Percentiles rank a stretch among this genome's conserved stretches.
Conservation (phyloP, 2,329 filamentous ascomycete species). For the Fusarium sp. region DNA sequence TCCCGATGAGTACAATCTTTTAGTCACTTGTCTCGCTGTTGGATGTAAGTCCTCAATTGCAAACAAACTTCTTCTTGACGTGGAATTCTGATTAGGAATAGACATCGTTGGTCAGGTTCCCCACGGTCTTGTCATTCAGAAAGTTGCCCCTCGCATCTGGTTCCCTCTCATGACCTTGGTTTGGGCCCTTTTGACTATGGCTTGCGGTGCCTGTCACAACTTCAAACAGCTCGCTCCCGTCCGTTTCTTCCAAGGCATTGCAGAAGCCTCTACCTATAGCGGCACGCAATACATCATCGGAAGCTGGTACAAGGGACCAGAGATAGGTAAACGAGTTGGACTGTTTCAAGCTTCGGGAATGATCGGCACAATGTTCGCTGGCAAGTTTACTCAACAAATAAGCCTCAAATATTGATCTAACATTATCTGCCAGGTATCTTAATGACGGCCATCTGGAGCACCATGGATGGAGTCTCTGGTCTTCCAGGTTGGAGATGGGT, state of each 20-base stretch:
- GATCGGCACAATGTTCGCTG: constrained; percentile 67
- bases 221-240: constrained; percentile 41
- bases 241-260: constrained; percentile 42
- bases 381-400: constrained; percentile 58
- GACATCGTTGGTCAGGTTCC: constrained; percentile 56
- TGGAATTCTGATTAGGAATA: too few relatives aligned
- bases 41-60: too few relatives aligned
- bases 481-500: too few relatives aligned
- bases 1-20: constrained; percentile 50
- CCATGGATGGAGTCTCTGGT: too few relatives aligned
- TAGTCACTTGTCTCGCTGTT: constrained; percentile 35
- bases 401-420: constrained; percentile 25
- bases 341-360: constrained; percentile 68
- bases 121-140: constrained; percentile 59
- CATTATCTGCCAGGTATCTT: too few relatives aligned
- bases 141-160: constrained; percentile 60
- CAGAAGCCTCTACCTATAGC: constrained; percentile 43
- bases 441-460: too few relatives aligned
- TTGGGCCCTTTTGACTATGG: constrained; percentile 60
- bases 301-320: constrained; percentile 63
- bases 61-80: too few relatives aligned
- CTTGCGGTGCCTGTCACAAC: constrained; percentile 36
- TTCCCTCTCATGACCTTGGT: constrained; percentile 59
- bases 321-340: constrained; percentile 67
- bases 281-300: constrained; percentile 51